These are phyloP conservation scores for Lipomyces starkeyi DNA, from an alignment of 805 yeast species.

Conservation along the genomic window DNA sequence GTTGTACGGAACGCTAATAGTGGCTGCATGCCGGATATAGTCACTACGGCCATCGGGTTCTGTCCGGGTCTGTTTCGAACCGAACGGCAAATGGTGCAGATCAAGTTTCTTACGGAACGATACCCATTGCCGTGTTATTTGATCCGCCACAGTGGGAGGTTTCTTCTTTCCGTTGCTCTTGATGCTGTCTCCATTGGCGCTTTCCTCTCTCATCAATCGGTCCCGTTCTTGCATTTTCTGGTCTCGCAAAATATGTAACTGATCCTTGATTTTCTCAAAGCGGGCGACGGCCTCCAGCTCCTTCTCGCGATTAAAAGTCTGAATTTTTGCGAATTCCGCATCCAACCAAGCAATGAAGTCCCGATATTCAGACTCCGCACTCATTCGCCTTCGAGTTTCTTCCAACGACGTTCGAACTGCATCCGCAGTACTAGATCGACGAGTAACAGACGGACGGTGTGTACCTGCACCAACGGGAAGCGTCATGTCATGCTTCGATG, in stretches of 20 bases:
- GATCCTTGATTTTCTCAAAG: constrained; percentile 68
- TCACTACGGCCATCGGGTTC: constrained; percentile 19
- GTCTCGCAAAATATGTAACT: constrained; percentile 65
- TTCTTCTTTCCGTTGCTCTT: background rate
- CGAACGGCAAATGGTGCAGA: constrained; percentile 34
- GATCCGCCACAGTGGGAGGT: background rate
- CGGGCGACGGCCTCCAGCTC: constrained; percentile 67
- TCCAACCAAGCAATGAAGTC: constrained; percentile 75
- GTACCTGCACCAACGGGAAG: background rate
- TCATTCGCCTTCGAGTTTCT: constrained; percentile 10
- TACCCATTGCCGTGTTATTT: constrained; percentile 15
- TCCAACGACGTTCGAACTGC: constrained; percentile 15
- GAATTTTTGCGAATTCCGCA: constrained; percentile 62
- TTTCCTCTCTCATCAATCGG: background rate
- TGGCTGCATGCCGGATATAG: constrained; percentile 18
- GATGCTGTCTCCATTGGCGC: constrained; percentile 1
- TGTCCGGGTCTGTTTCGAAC: background rate
- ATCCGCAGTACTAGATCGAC: constrained; percentile 5
- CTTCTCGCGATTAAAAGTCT: constrained; percentile 62
- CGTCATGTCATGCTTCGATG: constrained; percentile 13
- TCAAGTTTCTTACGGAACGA: constrained; percentile 28
- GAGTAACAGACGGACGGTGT: background rate
- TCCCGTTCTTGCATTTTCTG: constrained; percentile 49
- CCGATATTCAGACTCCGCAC: constrained; percentile 45
- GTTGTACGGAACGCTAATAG: constrained; percentile 24